Conservation (phyloP, 495 filamentous ascomycete species). For the Chaetomium tenue region DNA sequence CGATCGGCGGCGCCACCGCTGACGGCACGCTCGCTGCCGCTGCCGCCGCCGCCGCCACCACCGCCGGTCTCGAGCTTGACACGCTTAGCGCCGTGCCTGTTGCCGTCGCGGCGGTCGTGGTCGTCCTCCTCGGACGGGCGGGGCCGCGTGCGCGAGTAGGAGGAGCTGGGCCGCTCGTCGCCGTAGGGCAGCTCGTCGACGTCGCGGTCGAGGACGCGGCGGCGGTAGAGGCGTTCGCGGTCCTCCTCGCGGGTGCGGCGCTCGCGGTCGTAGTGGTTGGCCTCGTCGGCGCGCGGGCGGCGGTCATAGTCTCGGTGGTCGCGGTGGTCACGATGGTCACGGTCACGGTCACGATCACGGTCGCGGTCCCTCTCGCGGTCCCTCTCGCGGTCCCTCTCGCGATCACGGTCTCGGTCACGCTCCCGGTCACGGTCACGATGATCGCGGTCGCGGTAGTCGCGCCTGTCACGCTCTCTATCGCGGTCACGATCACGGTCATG, state of each 20-base stretch:
- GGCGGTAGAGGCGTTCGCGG: constrained; percentile 78
- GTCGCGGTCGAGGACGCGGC: constrained; percentile 72
- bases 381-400: constrained; percentile 43
- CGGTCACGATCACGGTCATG: constrained; percentile 43
- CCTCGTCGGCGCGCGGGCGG: constrained; percentile 49
- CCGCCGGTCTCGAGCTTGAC: constrained; percentile 21
- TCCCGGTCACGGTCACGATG: constrained; percentile 41
- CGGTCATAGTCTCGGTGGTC: constrained; percentile 41
- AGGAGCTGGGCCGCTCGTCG: constrained; percentile 63
- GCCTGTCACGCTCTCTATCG: constrained; percentile 37
- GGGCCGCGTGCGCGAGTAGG: constrained; percentile 64
- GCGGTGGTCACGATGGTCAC: constrained; percentile 42
- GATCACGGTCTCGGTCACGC: constrained; percentile 43
- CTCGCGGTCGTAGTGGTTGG: constrained; percentile 63
- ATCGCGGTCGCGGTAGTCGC: constrained; percentile 46
- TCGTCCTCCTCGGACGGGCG: constrained; percentile 65
- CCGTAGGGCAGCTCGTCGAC: constrained; percentile 86
- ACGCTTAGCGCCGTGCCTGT: constrained; percentile 40
- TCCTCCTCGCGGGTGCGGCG: constrained; percentile 80
- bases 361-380: constrained; percentile 44
- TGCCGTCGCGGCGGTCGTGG: constrained; percentile 58
- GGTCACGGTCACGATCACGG: constrained; percentile 39
- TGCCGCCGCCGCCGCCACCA: constrained; percentile 6
- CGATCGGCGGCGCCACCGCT: constrained; percentile 5
- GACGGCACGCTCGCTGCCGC: background rate